Base-by-base conservation (phyloP, 106 monocot species). In the Ottelia alismoides region DNA sequence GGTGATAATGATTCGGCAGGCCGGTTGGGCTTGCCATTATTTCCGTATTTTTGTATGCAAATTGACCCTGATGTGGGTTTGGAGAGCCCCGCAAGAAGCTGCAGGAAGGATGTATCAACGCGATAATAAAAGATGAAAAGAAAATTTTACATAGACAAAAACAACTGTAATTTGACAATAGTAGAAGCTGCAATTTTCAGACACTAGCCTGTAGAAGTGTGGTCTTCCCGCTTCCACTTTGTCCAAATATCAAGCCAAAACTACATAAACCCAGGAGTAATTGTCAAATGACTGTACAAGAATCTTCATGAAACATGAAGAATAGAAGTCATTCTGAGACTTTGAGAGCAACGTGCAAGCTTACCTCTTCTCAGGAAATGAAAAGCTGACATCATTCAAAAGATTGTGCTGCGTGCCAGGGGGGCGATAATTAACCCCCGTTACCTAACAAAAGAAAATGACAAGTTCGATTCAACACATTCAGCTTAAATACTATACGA, bases 151-250 rank as follows among this genome's bases (percentile, higher is more conserved):
- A n/a, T n/a, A 35, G 7, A 11, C 19, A 53, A 19, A 11, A 22
- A 11, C 5, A 53, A 1, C n/a, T 2, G 6, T 28, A 17, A 28
- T 12, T 0, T 55, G 0, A 35, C 20, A 20, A 28, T 17, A 17
- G 9, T 26, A 11, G 14, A 53, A 2, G 22, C 2, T 29, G 27
- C 51, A 26, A 60, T n/a, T n/a, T n/a, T n/a, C n/a, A n/a, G n/a
- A n/a, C n/a, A n/a, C n/a, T n/a, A n/a, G n/a, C 94, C 76, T 98
- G 89, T 57, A 98, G 85, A 28, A 98, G 96, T 45, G 89, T 98
- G 21, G 89, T 89, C 66, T 98, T 98, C 23, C 96, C 96, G 68
- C 96, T 98, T 62, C 96, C 89, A 65, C 96, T 98, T 61, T 79
- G 72, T 66, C 96, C 96, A 80, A 89, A 98, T 64, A 98, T 82